These are phyloP conservation scores for Stemphylium beticola DNA, from an alignment of 2,329 filamentous ascomycete genomes.

Conservation along the genomic window DNA sequence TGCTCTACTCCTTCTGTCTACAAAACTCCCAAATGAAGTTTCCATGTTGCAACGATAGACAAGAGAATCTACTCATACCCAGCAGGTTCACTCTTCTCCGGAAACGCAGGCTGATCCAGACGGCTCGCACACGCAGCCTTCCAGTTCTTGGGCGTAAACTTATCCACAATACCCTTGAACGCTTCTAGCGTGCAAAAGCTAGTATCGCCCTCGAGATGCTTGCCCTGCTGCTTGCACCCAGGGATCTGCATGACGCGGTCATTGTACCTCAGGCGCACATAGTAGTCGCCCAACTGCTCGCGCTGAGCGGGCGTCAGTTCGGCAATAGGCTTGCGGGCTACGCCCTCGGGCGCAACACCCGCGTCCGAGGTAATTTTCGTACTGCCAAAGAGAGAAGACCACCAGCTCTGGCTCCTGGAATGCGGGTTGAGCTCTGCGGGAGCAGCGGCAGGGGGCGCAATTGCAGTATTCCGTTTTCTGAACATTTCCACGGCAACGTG, in stretches of 20 bases:
- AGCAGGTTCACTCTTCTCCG: slow-evolving; percentile 46
- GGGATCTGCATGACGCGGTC: slow-evolving; percentile 82
- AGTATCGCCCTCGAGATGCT: slow-evolving; percentile 85
- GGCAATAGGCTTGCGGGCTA: slow-evolving; percentile 65
- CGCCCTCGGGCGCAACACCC: slow-evolving; percentile 46
- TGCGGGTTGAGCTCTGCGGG: slow-evolving; percentile 6
- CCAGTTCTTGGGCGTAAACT: slow-evolving; percentile 86
- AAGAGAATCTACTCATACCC: slow-evolving; percentile 30
- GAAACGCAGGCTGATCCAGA: slow-evolving; percentile 61
- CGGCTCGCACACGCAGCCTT: slow-evolving; percentile 65
- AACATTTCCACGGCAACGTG: slow-evolving; percentile 93
- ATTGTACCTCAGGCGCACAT: slow-evolving; percentile 90
- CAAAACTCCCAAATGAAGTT: not conserved
- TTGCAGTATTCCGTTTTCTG: slow-evolving; percentile 54
- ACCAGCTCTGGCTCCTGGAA: slow-evolving; percentile 41
- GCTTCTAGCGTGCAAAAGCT: slow-evolving; percentile 91
- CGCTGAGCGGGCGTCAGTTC: slow-evolving; percentile 65
- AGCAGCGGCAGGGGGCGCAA: not conserved
- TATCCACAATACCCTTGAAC: slow-evolving; percentile 92
- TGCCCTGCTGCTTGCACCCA: slow-evolving; percentile 76
- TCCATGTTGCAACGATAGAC: not conserved
- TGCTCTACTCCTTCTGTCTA: not conserved
- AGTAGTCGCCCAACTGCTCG: slow-evolving; percentile 73
- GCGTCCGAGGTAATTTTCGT: slow-evolving; percentile 16
- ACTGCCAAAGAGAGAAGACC: slow-evolving; percentile 45